Evolutionary conservation across 345 rosid species (phyloP).

Genomic region (Salix purpurea): DNA sequence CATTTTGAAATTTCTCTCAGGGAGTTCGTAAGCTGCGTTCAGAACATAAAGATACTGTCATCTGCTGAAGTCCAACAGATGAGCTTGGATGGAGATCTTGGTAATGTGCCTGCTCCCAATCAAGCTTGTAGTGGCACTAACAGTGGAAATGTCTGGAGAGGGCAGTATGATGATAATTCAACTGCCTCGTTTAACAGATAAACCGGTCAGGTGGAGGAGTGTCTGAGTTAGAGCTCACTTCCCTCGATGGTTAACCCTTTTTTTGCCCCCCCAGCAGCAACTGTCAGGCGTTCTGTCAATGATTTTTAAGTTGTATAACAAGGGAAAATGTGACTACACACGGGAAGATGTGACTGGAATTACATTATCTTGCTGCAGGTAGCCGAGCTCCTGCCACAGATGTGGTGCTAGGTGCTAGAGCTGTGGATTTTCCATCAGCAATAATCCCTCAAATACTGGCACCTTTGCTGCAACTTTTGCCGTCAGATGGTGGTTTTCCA

Average conservation of each 20-base stretch:
- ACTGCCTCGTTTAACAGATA: slow-evolving; percentile 81
- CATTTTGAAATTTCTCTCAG: slow-evolving; percentile 41
- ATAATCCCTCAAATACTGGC: neutral
- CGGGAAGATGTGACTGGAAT: neutral
- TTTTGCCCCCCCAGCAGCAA: neutral
- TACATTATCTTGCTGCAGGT: neutral
- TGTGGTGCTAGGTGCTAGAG: neutral
- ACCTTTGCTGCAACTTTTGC: neutral
- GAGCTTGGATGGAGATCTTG: slow-evolving; percentile 92
- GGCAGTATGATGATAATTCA: slow-evolving; percentile 71
- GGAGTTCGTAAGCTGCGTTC: slow-evolving; percentile 86
- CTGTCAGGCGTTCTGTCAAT: neutral
- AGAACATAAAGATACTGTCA: slow-evolving; percentile 85
- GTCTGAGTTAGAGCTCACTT: neutral
- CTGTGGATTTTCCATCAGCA: neutral
- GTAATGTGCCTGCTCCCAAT: slow-evolving; percentile 57
- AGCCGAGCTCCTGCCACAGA: neutral
- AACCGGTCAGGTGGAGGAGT: neutral
- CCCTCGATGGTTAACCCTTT: neutral
- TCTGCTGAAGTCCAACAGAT: slow-evolving; percentile 90
- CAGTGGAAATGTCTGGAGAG: slow-evolving; percentile 86
- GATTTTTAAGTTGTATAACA: neutral
- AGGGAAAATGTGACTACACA: neutral
- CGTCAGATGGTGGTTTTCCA: neutral
- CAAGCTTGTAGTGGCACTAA: slow-evolving; percentile 87